phyloP scores from a whole-genome alignment of 306 rosid species.

The Casuarina glauca region DNA sequence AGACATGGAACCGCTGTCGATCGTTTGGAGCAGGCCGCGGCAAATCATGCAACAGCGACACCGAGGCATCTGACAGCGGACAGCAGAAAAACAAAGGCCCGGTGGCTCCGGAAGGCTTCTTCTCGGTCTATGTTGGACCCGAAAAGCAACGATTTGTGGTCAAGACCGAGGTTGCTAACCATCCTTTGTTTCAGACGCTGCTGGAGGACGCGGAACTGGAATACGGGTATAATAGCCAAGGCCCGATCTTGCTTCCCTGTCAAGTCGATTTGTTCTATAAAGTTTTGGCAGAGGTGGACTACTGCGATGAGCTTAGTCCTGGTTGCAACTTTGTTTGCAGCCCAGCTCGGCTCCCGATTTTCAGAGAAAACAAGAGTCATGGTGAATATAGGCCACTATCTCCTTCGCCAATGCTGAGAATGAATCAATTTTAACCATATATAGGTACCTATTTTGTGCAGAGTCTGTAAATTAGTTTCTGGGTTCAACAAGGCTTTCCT shows the following conservation, averaged over 20 bases:
- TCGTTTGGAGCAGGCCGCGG: slow-evolving; percentile 13
- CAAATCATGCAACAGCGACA: slow-evolving; percentile 1
- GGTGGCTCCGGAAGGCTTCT: slow-evolving; percentile 47
- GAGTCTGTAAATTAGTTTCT: not conserved
- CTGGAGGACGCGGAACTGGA: slow-evolving; percentile 68
- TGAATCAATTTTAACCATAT: slow-evolving; percentile 14
- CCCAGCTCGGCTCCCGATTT: slow-evolving; percentile 9
- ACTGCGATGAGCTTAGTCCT: slow-evolving; percentile 6
- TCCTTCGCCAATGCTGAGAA: slow-evolving; percentile 24
- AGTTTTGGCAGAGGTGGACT: slow-evolving; percentile 56
- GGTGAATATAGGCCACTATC: slow-evolving; percentile 28
- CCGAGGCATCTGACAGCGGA: not conserved
- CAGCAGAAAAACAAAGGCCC: not conserved
- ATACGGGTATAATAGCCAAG: slow-evolving; percentile 54
- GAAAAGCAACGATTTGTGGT: slow-evolving; percentile 52
- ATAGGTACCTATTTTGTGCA: not conserved
- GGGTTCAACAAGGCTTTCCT: not conserved
- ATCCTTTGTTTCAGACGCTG: slow-evolving; percentile 53
- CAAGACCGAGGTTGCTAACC: slow-evolving; percentile 50
- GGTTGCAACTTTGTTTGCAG: slow-evolving; percentile 10
- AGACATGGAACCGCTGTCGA: slow-evolving; percentile 42
- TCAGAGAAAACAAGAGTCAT: not conserved
- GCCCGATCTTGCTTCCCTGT: slow-evolving; percentile 77
- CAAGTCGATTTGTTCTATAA: slow-evolving; percentile 49
- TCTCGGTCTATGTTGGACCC: slow-evolving; percentile 63